Evolutionary conservation across 148 eudicot genomes (phyloP).

Genomic region (Rhododendron ferrugineum): DNA sequence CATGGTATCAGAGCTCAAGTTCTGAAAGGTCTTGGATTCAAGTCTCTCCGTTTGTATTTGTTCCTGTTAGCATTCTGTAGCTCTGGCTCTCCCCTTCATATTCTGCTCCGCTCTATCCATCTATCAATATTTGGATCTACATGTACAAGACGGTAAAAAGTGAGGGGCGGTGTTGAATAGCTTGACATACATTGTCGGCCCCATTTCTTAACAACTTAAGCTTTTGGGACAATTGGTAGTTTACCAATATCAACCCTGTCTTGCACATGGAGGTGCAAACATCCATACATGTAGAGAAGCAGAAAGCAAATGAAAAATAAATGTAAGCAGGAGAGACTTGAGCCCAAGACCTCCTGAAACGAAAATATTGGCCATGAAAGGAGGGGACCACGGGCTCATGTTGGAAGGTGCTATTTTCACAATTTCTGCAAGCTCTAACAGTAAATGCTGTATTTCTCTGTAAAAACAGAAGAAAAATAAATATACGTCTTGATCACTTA

Average conservation of each 20-base stretch:
- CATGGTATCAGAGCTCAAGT: background rate
- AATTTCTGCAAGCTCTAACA: background rate
- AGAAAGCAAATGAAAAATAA: background rate
- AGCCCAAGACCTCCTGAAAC: background rate
- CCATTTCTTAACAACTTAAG: background rate
- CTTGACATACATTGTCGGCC: background rate
- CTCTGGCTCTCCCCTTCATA: background rate
- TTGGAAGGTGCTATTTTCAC: background rate
- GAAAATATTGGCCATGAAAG: background rate
- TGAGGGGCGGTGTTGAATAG: background rate
- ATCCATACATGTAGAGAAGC: background rate
- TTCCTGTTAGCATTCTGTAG: background rate
- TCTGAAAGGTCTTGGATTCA: background rate
- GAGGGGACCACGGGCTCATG: background rate
- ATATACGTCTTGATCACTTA: slow-evolving; percentile 9
- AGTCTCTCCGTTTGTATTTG: background rate
- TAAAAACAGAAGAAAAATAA: background rate
- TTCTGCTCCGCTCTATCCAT: background rate
- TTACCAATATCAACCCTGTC: background rate
- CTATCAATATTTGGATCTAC: background rate
- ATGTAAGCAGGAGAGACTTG: background rate
- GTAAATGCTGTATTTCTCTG: background rate
- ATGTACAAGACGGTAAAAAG: background rate
- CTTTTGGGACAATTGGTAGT: background rate
- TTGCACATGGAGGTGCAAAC: background rate